These are phyloP conservation scores for Brassica balearica DNA, from an alignment of 441 rosid genomes.

Conservation along the genomic window DNA sequence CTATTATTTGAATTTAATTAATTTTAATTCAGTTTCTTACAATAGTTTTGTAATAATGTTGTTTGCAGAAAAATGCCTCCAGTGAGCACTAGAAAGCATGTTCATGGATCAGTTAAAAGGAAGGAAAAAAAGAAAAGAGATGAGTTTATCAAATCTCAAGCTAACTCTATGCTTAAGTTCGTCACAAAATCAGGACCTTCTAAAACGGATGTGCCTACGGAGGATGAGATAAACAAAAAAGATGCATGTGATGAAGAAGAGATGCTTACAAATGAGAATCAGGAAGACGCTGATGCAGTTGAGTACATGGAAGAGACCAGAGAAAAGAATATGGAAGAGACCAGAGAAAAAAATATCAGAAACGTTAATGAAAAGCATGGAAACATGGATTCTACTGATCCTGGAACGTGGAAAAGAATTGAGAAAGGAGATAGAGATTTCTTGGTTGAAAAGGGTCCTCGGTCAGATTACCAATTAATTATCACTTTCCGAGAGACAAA, in stretches of 20 bases:
- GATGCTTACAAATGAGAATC: background rate
- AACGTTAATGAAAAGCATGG: background rate
- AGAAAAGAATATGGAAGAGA: background rate
- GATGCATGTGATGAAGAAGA: background rate
- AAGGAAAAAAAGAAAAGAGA: background rate
- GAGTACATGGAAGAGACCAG: background rate
- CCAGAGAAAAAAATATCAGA: background rate
- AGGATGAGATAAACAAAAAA: background rate
- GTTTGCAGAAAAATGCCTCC: background rate
- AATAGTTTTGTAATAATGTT: background rate
- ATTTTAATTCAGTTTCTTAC: background rate
- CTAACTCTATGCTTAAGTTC: background rate
- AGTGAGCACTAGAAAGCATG: background rate
- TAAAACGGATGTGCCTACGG: background rate
- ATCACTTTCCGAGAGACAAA: background rate
- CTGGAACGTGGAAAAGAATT: background rate
- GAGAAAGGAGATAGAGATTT: background rate
- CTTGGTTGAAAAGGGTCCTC: background rate
- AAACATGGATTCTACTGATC: background rate
- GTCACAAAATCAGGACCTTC: background rate
- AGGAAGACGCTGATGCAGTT: background rate
- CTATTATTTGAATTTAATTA: too few species aligned
- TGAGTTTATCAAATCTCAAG: background rate
- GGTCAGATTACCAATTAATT: background rate
- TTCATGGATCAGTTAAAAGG: background rate